Evolutionary conservation across 1,284 basidiomycete genomes (phyloP).

Genomic region (Waitea zeae): DNA sequence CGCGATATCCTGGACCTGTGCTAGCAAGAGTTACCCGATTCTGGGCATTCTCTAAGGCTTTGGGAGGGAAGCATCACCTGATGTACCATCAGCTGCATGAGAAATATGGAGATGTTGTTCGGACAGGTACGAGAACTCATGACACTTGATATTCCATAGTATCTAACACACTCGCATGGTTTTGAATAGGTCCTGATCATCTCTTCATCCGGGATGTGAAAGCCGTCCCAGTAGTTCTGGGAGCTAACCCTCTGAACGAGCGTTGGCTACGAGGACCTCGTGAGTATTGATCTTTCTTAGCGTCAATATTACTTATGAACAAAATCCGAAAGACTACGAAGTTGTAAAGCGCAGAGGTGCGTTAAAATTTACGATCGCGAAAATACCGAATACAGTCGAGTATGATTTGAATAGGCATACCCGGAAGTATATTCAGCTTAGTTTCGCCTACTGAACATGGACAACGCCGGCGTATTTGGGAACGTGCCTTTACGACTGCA

Average conservation of each 20-base stretch:
- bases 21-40: background rate
- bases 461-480: background rate
- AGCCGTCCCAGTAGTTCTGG: background rate
- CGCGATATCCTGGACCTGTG: background rate
- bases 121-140: slow-evolving; percentile 6
- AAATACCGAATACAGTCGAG: background rate
- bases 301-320: background rate
- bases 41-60: background rate
- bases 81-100: background rate
- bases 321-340: background rate
- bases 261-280: background rate
- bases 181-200: slow-evolving; percentile 1
- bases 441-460: background rate
- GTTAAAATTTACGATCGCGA: too few species aligned
- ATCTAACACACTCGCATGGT: background rate
- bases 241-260: background rate
- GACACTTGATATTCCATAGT: background rate
- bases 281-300: background rate
- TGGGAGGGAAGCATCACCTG: background rate
- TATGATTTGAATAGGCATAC: background rate
- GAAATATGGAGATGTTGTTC: slow-evolving; percentile 9
- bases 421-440: background rate
- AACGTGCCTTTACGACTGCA: background rate
- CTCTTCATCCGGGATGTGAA: background rate
- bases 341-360: background rate